Evolutionary conservation across 257 asterid genomes (phyloP), one percentile per base, ranked within the genome.

Genomic region (Catharanthus roseus): DNA sequence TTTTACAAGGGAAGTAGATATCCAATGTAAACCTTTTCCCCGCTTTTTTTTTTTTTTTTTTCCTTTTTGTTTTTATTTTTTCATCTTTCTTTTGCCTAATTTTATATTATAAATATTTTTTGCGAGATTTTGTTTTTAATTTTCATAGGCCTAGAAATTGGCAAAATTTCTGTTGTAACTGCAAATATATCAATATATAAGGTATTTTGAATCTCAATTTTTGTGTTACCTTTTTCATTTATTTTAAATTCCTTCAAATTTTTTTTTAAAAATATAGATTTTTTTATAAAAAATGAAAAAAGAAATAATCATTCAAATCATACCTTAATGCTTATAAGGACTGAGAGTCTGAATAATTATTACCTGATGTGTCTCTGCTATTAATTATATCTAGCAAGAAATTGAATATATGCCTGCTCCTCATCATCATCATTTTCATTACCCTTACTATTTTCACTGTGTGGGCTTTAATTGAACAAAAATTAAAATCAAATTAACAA

Each of bases 121-220:
- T n/a, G n/a, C n/a, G n/a, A n/a, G n/a, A n/a, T n/a, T n/a, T n/a
- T n/a, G n/a, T n/a, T n/a, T n/a, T n/a, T n/a, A n/a, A n/a, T n/a
- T n/a, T n/a, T n/a, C n/a, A n/a, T n/a, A n/a, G n/a, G n/a, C n/a
- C n/a, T n/a, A n/a, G n/a, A n/a, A n/a, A n/a, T n/a, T n/a, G n/a
- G n/a, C n/a, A n/a, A n/a, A n/a, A n/a, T n/a, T 74, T 72, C 53
- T 49, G 49, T 69, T 63, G 65, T 68, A 45, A 68, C 71, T 44
- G 55, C 41, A 47, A 19, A 41, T 15, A 49, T 56, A 34, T 19
- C 45, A 36, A 67, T 67, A 49, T 68, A 50, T 68, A 36, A 49
- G 10, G 55, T 11, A 49, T 61, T 0, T 75, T 63, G 69, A 44
- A 74, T 56, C 51, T 62, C 26, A 67, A 55, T 56, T 42, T 42